Evolutionary conservation across 164 flowering plant genomes (phyloP), one percentile per base, ranked within the genome.

Genomic region (Nymphaea thermarum): DNA sequence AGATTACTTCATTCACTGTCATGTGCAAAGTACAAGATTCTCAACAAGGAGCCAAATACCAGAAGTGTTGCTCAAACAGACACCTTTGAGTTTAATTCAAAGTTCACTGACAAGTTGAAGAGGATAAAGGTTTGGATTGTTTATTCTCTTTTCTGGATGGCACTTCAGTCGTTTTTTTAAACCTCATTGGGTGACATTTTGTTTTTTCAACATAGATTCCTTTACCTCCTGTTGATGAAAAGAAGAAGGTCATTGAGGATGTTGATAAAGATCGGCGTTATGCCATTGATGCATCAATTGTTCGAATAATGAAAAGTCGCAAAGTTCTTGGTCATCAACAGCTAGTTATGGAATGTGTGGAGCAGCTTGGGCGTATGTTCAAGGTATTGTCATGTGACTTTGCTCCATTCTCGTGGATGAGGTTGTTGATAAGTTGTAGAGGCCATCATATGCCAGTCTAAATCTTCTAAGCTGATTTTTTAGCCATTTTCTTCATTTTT

Each of bases 241-340:
- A 86, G 79, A 91, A 89, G 74, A 91, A 86, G 75, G 96, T 91
- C 14, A 81, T 87, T 66, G 96, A 91, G 74, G 98, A 91, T 80
- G 93, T 91, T 70, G 98, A 89, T 60, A 92, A 92, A 73, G 96
- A 92, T 68, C 79, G 98, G 70, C 80, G 96, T 44, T 92, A 92
- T 75, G 96, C 98, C 4, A 92, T 92, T 67, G 98, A 91, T 83
- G 98, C 98, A 55, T 86, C 96, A 53, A 89, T 91, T 72, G 97
- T 91, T 62, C 87, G 98, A 65, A 89, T 91, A 64, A 90, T 90
- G 98, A 92, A 90, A 82, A 88, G 95, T 66, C 82, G 98, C 6
- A 92, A 92, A 76, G 93, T 92, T 57, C 80, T 93, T 79, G 88
- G 89, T 8, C 85, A 93, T 68, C 91, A 88, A 64, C 95, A 93